Evolutionary conservation across 2,329 filamentous ascomycete genomes (phyloP), one percentile per base, ranked within the genome.

Genomic region (Stachybotrys chartarum): DNA sequence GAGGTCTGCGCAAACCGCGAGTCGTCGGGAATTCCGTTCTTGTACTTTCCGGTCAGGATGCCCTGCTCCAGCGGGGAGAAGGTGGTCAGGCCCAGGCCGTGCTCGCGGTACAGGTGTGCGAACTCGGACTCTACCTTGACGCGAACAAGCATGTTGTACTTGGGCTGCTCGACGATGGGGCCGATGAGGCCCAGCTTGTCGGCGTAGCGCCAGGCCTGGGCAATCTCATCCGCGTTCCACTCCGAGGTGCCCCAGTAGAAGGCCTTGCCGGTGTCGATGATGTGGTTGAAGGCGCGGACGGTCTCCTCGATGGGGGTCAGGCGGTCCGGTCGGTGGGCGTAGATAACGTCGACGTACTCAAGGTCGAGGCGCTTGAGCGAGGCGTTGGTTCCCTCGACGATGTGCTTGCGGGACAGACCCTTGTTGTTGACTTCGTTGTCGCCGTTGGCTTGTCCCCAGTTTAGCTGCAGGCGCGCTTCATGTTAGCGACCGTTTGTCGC

Each of bases 171-270:
- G 70, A 86, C 81, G 35, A 86, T 63, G 3, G 85, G 85, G 7
- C 82, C 84, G 58, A 87, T 78, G 46, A 88, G 73, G 14, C 78
- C 76, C 8, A 87, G 75, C 59, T 75, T 77, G 60, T 86, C 82
- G 39, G 85, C 82, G 57, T 82, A 75, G 14, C 81, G 74, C 74
- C 80, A 83, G 0, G 85, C 85, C 56, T 82, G 77, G 6, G 80
- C 78, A 64, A 88, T 87, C 72, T 87, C 84, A 56, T 81, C 78
- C 48, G 85, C 82, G 57, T 76, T 78, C 84, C 85, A 88, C 68
- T 87, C 83, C 0, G 82, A 86, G 0, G 84, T 88, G 47, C 84
- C 85, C 84, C 84, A 87, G 74, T 88, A 87, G 59, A 89, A 81
- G 3, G 83, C 82, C 71, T 87, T 84, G 60, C 86, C 86, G 0